Base-by-base conservation (phyloP, 2,329 filamentous ascomycete genomes). In the Teratosphaeria destructans region DNA sequence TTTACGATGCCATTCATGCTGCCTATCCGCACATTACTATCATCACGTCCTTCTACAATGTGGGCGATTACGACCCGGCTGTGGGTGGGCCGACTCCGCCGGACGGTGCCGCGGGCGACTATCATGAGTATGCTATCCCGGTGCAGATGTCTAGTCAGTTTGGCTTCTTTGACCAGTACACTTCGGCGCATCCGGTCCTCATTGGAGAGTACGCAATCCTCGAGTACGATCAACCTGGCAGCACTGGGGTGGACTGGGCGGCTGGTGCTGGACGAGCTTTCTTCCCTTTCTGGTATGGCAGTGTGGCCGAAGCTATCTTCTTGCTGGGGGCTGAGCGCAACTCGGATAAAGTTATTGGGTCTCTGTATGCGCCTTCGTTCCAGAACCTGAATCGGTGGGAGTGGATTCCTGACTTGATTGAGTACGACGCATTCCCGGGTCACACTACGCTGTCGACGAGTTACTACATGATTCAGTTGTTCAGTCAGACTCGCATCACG, bases 291-390 rank as follows among this genome's bases (percentile, higher is more conserved):
- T 71, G 68, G 83, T 81, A 82, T 56, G 84, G 83, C 29, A 76
- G 81, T 8, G 82, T 88, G 2, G 80, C 80, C 14, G 85, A 88
- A 68, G 85, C 83, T 27, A 77, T 88, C n/a, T 85, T 81, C 59
- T 75, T 87, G 16, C 77, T 88, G 62, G 82, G 84, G 19, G 82
- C 82, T 34, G 85, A 88, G 76, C 78, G 85, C 59, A 88, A 88
- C 71, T 77, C 78, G 3, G 82, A 86, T 64, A 77, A 79, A 23
- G 78, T 86, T 53, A 77, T 79, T 2, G 81, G 81, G 6, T 78
- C 79, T 0, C 75, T 78, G 57, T 83, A 82, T 62, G 77, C 68
- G 16, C 70, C 69, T 3, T 58, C 63, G 2, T 65, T 72, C 54
- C 62, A 64, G 61, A 71, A 70, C 59, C 56, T 68, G 53, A 71